A percentile compares a stretch with the other conserved stretches of the same genome.
Conservation (phyloP, 108 stramenopile species). For the Cylindrotheca fusiformis region DNA sequence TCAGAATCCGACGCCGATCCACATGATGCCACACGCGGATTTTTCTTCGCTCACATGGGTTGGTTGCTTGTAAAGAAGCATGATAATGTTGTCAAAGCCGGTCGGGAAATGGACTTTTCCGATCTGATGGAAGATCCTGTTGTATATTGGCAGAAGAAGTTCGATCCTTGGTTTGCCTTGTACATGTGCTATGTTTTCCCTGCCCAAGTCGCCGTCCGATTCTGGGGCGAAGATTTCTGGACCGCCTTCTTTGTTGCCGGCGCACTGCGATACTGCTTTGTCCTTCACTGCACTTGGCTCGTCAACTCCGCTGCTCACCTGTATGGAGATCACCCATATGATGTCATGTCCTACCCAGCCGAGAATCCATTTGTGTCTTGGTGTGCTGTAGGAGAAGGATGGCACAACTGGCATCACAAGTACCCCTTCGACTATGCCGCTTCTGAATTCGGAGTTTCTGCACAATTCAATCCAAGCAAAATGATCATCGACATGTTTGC, state of each 20-base stretch:
- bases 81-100: constrained; percentile 92
- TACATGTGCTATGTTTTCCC: constrained; percentile 99
- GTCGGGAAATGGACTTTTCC: constrained; percentile 90
- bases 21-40: constrained; percentile 99
- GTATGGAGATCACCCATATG: constrained; percentile 98
- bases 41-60: constrained; percentile 99
- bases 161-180: constrained; percentile 97
- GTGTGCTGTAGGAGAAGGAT: constrained; percentile 97
- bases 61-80: constrained; percentile 99
- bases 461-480: constrained; percentile 98
- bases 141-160: constrained; percentile 90
- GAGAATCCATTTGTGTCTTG: constrained; percentile 96
- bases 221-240: constrained; percentile 98
- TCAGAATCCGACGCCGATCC: constrained; percentile 98
- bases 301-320: constrained; percentile 99
- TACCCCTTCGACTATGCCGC: constrained; percentile 99
- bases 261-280: constrained; percentile 87
- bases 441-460: constrained; percentile 91
- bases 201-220: constrained; percentile 80
- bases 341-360: constrained; percentile 90
- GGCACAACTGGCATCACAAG: constrained; percentile 99
- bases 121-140: constrained; percentile 92
- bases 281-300: constrained; percentile 98
- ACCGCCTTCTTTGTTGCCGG: constrained; percentile 97
- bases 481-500: constrained; percentile 90